Percentiles rank a stretch among this genome's conserved stretches.
These are phyloP conservation scores for Malassezia japonica DNA, from an alignment of 1,284 basidiomycete genomes.

Conservation along the genomic window DNA sequence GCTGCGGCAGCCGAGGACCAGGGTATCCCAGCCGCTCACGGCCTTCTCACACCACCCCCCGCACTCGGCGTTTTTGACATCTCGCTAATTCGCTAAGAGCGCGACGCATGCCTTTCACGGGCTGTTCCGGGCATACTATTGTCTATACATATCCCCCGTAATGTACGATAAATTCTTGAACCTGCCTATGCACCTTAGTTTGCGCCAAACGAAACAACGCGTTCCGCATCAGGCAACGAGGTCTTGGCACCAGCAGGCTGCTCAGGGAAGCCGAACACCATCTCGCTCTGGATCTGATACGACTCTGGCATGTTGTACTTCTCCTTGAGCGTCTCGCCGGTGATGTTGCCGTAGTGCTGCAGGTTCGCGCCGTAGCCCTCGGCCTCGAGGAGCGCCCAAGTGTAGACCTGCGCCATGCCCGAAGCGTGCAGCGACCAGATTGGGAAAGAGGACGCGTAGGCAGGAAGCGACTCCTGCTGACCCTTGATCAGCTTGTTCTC, in stretches of 20 bases:
- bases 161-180: too few species aligned
- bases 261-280: constrained; percentile 51
- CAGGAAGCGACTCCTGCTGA: constrained; percentile 48
- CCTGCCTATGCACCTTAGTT: too few species aligned
- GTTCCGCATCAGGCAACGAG: constrained; percentile 48
- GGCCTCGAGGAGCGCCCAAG: constrained; percentile 51
- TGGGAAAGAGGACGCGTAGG: constrained; percentile 49
- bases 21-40: too few species aligned
- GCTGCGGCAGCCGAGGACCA: neutral
- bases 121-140: too few species aligned
- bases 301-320: constrained; percentile 46
- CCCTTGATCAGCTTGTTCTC: constrained; percentile 22
- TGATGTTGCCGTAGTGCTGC: constrained; percentile 45
- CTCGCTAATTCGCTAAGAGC: too few species aligned
- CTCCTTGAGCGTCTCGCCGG: constrained; percentile 30
- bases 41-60: too few species aligned
- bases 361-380: constrained; percentile 52
- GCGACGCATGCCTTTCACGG: too few species aligned
- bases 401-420: constrained; percentile 49
- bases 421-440: constrained; percentile 24
- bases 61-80: too few species aligned
- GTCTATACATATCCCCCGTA: too few species aligned
- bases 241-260: constrained; percentile 46
- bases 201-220: constrained; percentile 33
- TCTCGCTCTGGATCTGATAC: constrained; percentile 50